Evolutionary conservation across 2,329 filamentous ascomycete genomes (phyloP).

Genomic region (Epichloe baconii): DNA sequence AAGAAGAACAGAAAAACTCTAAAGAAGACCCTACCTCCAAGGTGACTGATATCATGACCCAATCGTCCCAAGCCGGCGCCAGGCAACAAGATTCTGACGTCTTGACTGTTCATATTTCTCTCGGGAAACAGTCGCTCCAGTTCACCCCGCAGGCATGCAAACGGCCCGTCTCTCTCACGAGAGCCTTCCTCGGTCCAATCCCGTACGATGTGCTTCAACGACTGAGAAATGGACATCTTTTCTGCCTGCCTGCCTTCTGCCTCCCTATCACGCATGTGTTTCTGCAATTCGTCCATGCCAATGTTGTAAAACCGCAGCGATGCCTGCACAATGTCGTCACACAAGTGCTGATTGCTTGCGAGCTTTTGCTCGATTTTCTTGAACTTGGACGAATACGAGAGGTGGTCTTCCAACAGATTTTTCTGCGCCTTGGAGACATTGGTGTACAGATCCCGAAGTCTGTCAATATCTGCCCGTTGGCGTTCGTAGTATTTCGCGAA

Average conservation of each 20-base stretch:
- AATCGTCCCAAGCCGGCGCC: slow-evolving; percentile 40
- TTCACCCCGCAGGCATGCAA: slow-evolving; percentile 24
- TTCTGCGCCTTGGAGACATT: slow-evolving; percentile 21
- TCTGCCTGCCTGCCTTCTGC: slow-evolving; percentile 28
- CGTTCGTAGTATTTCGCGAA: slow-evolving; percentile 22
- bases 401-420: slow-evolving; percentile 34
- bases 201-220: slow-evolving; percentile 43
- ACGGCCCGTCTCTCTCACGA: slow-evolving; percentile 30
- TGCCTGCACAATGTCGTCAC: slow-evolving; percentile 29
- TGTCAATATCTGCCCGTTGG: slow-evolving; percentile 23
- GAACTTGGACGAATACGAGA: slow-evolving; percentile 44
- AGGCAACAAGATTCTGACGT: slow-evolving; percentile 32
- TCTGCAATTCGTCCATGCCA: slow-evolving; percentile 28
- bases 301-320: slow-evolving; percentile 35
- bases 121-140: slow-evolving; percentile 21
- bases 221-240: slow-evolving; percentile 34
- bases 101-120: not conserved
- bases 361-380: slow-evolving; percentile 29
- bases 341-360: slow-evolving; percentile 30
- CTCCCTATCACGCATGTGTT: slow-evolving; percentile 25
- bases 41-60: slow-evolving; percentile 34
- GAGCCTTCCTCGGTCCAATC: slow-evolving; percentile 40
- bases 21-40: slow-evolving; percentile 20
- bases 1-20: not conserved
- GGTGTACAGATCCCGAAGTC: slow-evolving; percentile 23